A percentile compares a stretch with the other conserved stretches of the same genome.
Conservation (phyloP, 2,329 filamentous ascomycete species). For the Xylariaceae sp. region DNA sequence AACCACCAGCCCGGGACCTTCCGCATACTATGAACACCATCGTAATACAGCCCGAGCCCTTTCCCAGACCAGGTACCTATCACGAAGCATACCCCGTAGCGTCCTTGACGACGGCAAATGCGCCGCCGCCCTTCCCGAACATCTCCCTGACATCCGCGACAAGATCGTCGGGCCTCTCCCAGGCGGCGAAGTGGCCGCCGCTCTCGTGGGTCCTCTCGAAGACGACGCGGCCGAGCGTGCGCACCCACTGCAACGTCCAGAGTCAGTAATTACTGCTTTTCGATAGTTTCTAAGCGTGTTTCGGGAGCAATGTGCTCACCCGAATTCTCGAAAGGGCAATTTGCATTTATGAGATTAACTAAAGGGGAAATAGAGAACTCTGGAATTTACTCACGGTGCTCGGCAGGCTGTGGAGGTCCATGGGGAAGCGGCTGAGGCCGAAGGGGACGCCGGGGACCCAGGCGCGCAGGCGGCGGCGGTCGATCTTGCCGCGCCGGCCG, state of each 20-base stretch:
- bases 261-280: too few species aligned
- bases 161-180: conserved; percentile 58
- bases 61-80: not conserved
- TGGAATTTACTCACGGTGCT: too few species aligned
- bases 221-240: conserved; percentile 63
- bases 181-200: conserved; percentile 65
- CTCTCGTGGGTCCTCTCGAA: conserved; percentile 53
- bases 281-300: too few species aligned
- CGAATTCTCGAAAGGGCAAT: too few species aligned
- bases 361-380: too few species aligned
- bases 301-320: too few species aligned
- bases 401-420: conserved; percentile 58
- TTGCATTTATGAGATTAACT: too few species aligned
- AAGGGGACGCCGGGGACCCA: conserved; percentile 44
- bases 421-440: conserved; percentile 57
- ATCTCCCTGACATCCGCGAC: conserved; percentile 57
- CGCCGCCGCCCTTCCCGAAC: conserved; percentile 57
- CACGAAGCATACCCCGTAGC: conserved; percentile 32
- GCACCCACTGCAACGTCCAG: too few species aligned
- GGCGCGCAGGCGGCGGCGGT: conserved; percentile 6
- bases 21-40: not conserved
- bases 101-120: conserved; percentile 40
- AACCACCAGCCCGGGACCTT: too few species aligned
- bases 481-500: conserved; percentile 27
- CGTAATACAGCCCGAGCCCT: not conserved